Evolutionary conservation across 2,329 filamentous ascomycete genomes (phyloP).

Genomic region (Hypoxylon sp.): DNA sequence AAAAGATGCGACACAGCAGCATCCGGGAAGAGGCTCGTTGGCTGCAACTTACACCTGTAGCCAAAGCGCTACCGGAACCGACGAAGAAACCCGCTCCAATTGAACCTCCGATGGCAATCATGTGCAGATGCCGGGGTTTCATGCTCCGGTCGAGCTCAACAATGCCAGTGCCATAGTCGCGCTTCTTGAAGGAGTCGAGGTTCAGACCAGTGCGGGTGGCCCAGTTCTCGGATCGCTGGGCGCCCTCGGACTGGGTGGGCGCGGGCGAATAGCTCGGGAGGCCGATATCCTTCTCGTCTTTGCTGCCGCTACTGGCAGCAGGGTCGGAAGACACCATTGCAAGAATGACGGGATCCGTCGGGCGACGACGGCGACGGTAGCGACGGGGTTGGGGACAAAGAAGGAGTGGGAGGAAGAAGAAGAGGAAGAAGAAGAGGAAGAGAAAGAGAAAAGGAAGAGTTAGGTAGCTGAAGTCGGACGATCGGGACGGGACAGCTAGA

Average conservation of each 20-base stretch:
- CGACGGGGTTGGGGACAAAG: neutral
- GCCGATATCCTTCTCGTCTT: conserved; percentile 50
- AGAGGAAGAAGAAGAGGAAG: neutral
- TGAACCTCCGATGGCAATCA: conserved; percentile 67
- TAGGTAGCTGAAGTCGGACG: neutral
- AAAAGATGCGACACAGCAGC: neutral
- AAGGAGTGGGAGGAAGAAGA: neutral
- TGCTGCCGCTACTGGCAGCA: conserved; percentile 42
- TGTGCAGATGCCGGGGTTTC: conserved; percentile 64
- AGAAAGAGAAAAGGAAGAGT: neutral
- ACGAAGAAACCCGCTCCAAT: conserved; percentile 74
- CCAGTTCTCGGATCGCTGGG: conserved; percentile 48
- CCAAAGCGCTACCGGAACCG: conserved; percentile 65
- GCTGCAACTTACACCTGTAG: conserved; percentile 56
- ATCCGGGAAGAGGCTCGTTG: neutral
- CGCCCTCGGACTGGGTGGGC: conserved; percentile 35
- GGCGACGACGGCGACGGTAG: neutral
- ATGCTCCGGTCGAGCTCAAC: conserved; percentile 58
- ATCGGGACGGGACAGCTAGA: conserved; percentile 12
- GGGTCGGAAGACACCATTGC: conserved; percentile 45
- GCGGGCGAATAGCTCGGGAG: conserved; percentile 44
- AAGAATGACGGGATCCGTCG: neutral
- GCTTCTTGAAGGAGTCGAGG: conserved; percentile 58
- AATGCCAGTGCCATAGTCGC: conserved; percentile 53
- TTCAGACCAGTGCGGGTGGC: conserved; percentile 58